A percentile compares a stretch with the other conserved stretches of the same genome.
These are phyloP conservation scores for Durotheca rogersii DNA, from an alignment of 495 filamentous ascomycete genomes.

Conservation along the genomic window DNA sequence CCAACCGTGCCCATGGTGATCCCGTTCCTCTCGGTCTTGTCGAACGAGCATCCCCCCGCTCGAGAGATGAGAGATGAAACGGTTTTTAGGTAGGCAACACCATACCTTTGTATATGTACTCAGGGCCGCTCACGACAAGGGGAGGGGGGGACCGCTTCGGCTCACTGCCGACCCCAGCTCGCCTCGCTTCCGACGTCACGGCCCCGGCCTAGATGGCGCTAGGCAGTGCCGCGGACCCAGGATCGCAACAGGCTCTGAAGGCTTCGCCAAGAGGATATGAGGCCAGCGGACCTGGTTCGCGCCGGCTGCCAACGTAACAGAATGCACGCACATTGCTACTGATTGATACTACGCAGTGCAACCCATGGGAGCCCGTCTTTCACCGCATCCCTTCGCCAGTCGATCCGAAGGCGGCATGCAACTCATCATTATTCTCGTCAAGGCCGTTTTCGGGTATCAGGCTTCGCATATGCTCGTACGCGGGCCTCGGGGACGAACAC, in stretches of 20 bases:
- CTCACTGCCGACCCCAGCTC: slow-evolving; percentile 1
- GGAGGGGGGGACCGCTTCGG: not conserved
- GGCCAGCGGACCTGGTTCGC: not conserved
- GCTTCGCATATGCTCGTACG: too few species aligned
- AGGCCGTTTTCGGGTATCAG: too few species aligned
- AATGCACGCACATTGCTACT: too few species aligned
- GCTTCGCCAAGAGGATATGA: too few species aligned
- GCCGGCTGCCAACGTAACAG: too few species aligned
- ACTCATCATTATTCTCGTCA: too few species aligned
- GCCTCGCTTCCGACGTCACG: slow-evolving; percentile 7
- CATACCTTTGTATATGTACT: not conserved
- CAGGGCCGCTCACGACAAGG: not conserved
- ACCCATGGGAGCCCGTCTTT: not conserved
- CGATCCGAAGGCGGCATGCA: not conserved
- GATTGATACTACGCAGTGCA: too few species aligned
- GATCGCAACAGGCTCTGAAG: not conserved
- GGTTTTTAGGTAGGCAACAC: not conserved
- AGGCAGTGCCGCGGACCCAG: slow-evolving; percentile 1
- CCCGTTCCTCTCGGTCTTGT: slow-evolving; percentile 12
- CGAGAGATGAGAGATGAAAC: slow-evolving; percentile 19
- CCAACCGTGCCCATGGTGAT: slow-evolving; percentile 19
- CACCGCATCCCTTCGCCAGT: not conserved
- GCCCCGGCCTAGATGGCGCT: not conserved
- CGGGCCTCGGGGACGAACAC: too few species aligned
- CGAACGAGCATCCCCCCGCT: not conserved